phyloP scores from a whole-genome alignment of 257 asterid genomes.

The Rhazya stricta region DNA sequence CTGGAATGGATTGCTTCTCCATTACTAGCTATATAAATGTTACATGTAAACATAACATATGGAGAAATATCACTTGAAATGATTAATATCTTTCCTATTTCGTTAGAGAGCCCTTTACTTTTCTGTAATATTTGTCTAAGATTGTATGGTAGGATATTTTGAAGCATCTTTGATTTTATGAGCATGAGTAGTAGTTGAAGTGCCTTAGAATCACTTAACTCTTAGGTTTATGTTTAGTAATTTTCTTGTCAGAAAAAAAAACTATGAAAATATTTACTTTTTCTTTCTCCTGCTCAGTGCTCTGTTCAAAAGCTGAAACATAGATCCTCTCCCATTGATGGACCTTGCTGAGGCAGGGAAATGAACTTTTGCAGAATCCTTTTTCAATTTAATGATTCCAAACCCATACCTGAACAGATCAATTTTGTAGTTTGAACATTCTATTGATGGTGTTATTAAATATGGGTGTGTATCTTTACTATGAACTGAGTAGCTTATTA shows the following conservation, averaged over 20 bases:
- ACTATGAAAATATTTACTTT: neutral
- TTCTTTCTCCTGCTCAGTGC: neutral
- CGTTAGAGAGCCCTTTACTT: neutral
- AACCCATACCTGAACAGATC: neutral
- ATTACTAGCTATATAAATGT: too few species aligned
- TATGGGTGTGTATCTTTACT: neutral
- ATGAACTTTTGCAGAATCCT: neutral
- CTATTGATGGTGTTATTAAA: neutral
- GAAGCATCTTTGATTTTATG: neutral
- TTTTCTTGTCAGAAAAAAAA: neutral
- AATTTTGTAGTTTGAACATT: neutral
- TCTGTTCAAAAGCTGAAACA: neutral
- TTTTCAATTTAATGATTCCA: neutral
- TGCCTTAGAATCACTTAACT: neutral
- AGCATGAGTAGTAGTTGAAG: neutral
- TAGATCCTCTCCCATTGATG: too few species aligned
- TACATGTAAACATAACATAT: neutral
- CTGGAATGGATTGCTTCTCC: too few species aligned
- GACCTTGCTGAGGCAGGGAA: neutral
- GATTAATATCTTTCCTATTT: neutral
- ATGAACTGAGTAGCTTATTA: neutral
- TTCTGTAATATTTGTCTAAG: neutral
- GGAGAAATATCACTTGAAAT: too few species aligned
- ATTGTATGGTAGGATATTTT: neutral
- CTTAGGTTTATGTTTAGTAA: neutral